Evolutionary conservation across 1,284 basidiomycete species (phyloP).

Genomic region (Exobasidium rhododendri): DNA sequence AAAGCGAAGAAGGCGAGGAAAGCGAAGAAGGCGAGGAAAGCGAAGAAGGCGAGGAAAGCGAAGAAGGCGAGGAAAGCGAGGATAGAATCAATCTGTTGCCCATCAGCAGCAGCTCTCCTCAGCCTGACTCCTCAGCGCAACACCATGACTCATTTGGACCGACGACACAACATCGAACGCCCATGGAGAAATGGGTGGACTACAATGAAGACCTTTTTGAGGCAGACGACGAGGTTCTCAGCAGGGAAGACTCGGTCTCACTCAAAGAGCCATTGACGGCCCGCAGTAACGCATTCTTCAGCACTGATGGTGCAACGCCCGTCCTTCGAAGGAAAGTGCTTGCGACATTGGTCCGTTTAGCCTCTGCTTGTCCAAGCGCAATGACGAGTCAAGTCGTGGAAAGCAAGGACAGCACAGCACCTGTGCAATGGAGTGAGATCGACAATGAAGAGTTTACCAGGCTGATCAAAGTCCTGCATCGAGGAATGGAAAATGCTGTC

Average conservation of each 20-base stretch:
- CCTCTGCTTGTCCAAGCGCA: neutral
- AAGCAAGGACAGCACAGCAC: neutral
- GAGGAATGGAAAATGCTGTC: neutral
- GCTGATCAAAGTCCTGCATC: neutral
- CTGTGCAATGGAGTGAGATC: neutral
- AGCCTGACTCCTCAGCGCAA: too few species aligned
- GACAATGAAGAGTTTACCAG: neutral
- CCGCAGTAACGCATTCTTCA: slow-evolving; percentile 57
- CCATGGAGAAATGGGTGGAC: slow-evolving; percentile 69
- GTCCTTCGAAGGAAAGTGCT: slow-evolving; percentile 25
- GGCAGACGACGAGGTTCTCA: slow-evolving; percentile 74
- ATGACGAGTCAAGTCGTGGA: neutral
- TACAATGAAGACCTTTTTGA: slow-evolving; percentile 82
- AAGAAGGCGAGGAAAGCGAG: neutral
- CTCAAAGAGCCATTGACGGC: slow-evolving; percentile 58
- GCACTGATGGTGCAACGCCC: slow-evolving; percentile 20
- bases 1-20: neutral
- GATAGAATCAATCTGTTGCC: neutral
- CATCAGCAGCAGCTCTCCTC: too few species aligned
- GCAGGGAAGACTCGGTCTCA: slow-evolving; percentile 69
- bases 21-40: neutral
- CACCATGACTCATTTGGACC: too few species aligned
- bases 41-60: neutral
- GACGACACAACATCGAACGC: slow-evolving; percentile 32
- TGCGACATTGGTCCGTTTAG: slow-evolving; percentile 22